Evolutionary conservation across 78 protist genomes (phyloP).

Genomic region (Tieghemostelium lacteum): DNA sequence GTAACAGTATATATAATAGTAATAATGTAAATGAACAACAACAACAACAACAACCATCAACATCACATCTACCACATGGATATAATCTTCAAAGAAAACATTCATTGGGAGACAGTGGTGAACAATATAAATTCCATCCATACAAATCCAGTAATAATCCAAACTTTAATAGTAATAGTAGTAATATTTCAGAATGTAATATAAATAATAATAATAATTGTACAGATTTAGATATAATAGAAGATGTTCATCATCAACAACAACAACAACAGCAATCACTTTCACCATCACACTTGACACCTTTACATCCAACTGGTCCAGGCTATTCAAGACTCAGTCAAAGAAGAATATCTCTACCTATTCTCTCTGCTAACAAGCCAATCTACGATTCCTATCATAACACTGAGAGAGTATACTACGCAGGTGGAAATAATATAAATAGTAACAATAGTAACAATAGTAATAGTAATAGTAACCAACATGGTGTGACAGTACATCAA

Average conservation of each 20-base stretch:
- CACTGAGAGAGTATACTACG: background rate
- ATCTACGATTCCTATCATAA: too few relatives aligned
- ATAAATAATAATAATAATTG: background rate
- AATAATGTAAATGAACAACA: background rate
- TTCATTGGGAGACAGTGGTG: constrained; percentile 59
- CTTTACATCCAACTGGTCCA: background rate
- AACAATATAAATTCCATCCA: constrained; percentile 48
- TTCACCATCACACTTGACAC: background rate
- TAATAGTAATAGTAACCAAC: background rate
- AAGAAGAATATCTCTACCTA: constrained; percentile 58
- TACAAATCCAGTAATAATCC: constrained; percentile 6
- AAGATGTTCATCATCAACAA: background rate
- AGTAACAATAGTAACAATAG: background rate
- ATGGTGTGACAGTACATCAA: background rate
- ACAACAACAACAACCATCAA: background rate
- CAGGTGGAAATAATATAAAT: background rate
- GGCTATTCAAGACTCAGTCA: constrained; percentile 17
- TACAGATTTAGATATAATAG: background rate
- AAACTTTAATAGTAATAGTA: background rate
- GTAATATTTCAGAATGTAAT: background rate
- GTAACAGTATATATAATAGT: background rate
- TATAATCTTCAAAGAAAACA: constrained; percentile 10
- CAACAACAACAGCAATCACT: background rate
- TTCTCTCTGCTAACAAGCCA: constrained; percentile 15
- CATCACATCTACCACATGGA: background rate